Base-by-base conservation (phyloP, 768 basidiomycete species). In the Lactifluus pinguis region DNA sequence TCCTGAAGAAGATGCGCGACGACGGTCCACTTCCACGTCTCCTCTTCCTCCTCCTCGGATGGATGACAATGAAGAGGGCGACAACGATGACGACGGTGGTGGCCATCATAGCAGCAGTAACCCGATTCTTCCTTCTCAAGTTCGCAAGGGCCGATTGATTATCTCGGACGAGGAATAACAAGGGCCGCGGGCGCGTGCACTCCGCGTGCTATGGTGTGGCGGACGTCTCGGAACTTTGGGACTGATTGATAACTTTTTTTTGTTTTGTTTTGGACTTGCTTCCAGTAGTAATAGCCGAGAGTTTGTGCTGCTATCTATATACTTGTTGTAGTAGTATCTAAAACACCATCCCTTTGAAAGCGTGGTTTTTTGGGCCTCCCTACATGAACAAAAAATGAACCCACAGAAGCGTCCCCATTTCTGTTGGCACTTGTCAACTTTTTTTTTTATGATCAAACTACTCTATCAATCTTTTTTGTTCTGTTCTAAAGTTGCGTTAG, bases 141-240 rank as follows among this genome's bases (percentile, higher is more conserved):
- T 52, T 39, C 69, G 67, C 64, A 74, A 70, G 53, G 67, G 70
- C 21, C 69, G 69, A 2, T 44, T 75, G 13, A 69, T 77, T 36
- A 56, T 76, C 34, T 77, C 75, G 39, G 76, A 77, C 44, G 72
- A 72, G 55, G 76, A 72, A 53, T 76, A 77, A n/a, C 30, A 66
- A 36, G 30, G 25, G 55, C 61, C 61, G 61, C 55, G 61, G 60
- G 55, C 60, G 55, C 61, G 61, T 62, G 50, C 55, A 62, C 61
- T 53, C 61, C 56, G 61, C 61, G 61, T 57, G 61, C 36, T 38
- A 25, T 52, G 45, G 29, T 8, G 34, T 13, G 34, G 50, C 21
- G 42, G 57, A 44, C 3, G 36, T 29, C 55, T 56, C 60, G 54
- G 38, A 47, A 10, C 38, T 38, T 25, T 25, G 25, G 25, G 25